Conservation (phyloP, 306 rosid species). For the Delonix regia region DNA sequence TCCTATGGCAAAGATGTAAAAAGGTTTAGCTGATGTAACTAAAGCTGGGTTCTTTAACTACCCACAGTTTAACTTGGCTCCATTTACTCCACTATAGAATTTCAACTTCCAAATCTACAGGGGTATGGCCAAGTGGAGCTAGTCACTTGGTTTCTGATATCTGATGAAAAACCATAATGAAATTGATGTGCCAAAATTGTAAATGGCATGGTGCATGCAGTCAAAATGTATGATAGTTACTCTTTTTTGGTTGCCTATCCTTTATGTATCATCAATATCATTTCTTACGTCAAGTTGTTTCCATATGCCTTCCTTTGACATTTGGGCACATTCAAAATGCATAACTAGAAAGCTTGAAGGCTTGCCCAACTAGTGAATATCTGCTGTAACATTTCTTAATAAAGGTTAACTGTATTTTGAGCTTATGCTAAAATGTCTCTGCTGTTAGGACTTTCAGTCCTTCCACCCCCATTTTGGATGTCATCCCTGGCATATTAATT, state of each 20-base stretch:
- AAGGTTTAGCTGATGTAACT: slow-evolving; percentile 12
- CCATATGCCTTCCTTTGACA: slow-evolving; percentile 10
- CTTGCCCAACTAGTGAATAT: neutral
- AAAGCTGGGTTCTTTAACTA: slow-evolving; percentile 9
- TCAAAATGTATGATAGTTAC: slow-evolving; percentile 20
- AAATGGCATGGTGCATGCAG: slow-evolving; percentile 15
- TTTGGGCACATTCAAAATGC: slow-evolving; percentile 14
- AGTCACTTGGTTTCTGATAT: slow-evolving; percentile 2
- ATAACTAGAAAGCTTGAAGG: slow-evolving; percentile 15
- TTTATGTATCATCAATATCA: slow-evolving; percentile 3
- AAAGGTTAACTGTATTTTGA: slow-evolving; percentile 9
- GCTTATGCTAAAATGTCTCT: slow-evolving; percentile 21
- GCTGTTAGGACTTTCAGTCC: slow-evolving; percentile 14
- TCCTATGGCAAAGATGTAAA: slow-evolving; percentile 7
- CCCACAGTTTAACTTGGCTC: neutral
- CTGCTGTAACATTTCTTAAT: slow-evolving; percentile 24
- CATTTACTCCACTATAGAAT: neutral
- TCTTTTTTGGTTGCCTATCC: slow-evolving; percentile 1
- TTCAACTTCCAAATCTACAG: slow-evolving; percentile 8
- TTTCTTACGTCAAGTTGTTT: slow-evolving; percentile 5
- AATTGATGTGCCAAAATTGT: slow-evolving; percentile 18
- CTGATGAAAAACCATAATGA: neutral
- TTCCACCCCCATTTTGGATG: slow-evolving; percentile 30
- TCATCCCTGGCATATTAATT: slow-evolving; percentile 39
- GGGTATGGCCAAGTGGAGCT: slow-evolving; percentile 6